Evolutionary conservation across 345 rosid species (phyloP).

Genomic region (Camelina hispida): DNA sequence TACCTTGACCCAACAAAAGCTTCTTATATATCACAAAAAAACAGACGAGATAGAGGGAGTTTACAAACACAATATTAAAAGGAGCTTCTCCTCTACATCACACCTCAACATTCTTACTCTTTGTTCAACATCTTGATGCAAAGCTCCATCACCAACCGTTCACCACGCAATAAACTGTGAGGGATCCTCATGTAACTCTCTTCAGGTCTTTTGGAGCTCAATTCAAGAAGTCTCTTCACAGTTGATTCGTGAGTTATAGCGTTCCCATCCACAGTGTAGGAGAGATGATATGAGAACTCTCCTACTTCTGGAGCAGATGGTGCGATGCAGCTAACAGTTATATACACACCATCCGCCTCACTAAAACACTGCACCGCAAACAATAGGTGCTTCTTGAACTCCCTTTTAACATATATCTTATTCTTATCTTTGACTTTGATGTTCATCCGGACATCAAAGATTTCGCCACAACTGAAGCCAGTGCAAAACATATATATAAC

Average conservation of each 20-base stretch:
- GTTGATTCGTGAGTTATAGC: no score
- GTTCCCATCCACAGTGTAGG: no score
- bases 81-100: not conserved
- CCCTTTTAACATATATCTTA: not conserved
- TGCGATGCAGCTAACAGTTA: no score
- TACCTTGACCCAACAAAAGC: not conserved
- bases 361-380: not conserved
- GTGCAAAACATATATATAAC: no score
- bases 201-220: no score
- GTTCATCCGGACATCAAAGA: not conserved
- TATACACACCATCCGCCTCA: not conserved
- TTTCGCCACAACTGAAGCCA: not conserved
- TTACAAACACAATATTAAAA: not conserved
- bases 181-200: no score
- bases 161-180: not conserved
- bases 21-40: no score
- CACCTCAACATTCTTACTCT: not conserved
- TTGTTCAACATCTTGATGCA: not conserved
- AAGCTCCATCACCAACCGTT: not conserved
- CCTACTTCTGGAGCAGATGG: no score
- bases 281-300: no score
- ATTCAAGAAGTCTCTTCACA: no score
- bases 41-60: not conserved
- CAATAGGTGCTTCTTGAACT: not conserved
- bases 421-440: not conserved